Evolutionary conservation across 257 asterid species (phyloP).

Genomic region (Plantago ovata): DNA sequence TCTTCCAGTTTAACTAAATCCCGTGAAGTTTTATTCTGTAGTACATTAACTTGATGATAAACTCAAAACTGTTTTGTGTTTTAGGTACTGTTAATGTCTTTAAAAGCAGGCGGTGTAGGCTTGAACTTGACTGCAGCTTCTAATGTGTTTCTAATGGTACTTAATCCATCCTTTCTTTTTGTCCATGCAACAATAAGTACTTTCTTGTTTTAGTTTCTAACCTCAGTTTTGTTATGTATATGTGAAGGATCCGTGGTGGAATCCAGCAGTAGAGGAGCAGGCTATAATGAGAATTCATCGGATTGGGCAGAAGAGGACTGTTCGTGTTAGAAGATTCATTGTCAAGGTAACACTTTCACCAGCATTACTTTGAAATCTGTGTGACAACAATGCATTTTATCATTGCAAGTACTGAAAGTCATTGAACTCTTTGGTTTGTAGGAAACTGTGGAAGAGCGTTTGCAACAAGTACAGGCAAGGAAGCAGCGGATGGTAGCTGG

Average conservation of each 20-base stretch:
- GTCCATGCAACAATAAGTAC: neutral
- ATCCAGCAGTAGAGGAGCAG: conserved; percentile 94
- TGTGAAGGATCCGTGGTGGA: conserved; percentile 93
- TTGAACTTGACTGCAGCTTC: conserved; percentile 87
- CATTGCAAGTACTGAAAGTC: neutral
- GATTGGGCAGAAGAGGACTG: conserved; percentile 77
- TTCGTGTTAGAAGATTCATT: conserved; percentile 76
- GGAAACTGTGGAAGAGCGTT: conserved; percentile 71
- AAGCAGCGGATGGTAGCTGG: conserved; percentile 80
- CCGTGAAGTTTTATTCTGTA: too few species aligned
- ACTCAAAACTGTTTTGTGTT: neutral
- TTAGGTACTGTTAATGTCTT: conserved; percentile 72
- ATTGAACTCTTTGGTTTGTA: neutral
- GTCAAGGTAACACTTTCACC: conserved; percentile 46
- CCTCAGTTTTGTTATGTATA: neutral
- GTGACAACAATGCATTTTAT: too few species aligned
- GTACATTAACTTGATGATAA: too few species aligned
- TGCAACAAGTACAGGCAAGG: conserved; percentile 77
- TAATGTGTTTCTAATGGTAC: conserved; percentile 77
- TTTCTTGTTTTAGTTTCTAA: too few species aligned
- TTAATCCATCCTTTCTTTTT: neutral
- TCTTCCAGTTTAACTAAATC: too few species aligned
- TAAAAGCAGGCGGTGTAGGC: conserved; percentile 85
- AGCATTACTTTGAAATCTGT: too few species aligned
- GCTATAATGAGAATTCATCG: conserved; percentile 90